Evolutionary conservation across 805 yeast species (phyloP), one percentile per base, ranked within the genome.

Genomic region (Candida suzukii): DNA sequence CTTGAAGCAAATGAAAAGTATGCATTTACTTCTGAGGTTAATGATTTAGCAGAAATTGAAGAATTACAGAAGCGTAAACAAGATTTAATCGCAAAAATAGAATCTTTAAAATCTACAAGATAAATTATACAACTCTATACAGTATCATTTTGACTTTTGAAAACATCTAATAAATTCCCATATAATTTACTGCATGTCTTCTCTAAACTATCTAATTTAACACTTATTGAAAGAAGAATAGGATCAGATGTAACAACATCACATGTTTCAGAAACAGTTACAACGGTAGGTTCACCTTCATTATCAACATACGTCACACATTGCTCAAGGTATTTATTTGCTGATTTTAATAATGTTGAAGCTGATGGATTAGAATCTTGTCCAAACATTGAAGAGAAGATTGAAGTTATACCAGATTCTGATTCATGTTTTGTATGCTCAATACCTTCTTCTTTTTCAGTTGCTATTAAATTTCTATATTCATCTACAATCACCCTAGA

Each of bases 191-290:
- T 54, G 19, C 73, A 59, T 38, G 70, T 58, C 44, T 71, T 70
- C 53, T 82, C 86, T 32, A 83, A 59, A 35, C 80, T 74, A 41
- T 73, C 82, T 45, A 83, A 63, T 51, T 83, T 83, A 5, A 83
- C 73, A 46, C 76, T 71, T 2, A 80, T 71, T 38, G 83, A 74
- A 30, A 82, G 65, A 40, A 83, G 56, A 9, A 76, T 68, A 2
- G 90, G 90, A 51, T 83, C 91, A 20, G 83, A 79, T 3, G 82
- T 73, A 22, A 77, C 70, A 3, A 80, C 78, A 44, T 76, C 78
- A 19, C 79, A 61, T 42, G 76, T 78, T 44, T 74, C 80, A 45
- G 65, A 61, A 21, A 81, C 78, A 52, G 77, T 76, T 21, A 81
- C 88, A 35, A 81, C 87, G 48, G 43, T 41, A 7, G 66, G 57